These are phyloP conservation scores for Pichia sp. DNA, from an alignment of 1,139 yeast genomes.

Conservation along the genomic window DNA sequence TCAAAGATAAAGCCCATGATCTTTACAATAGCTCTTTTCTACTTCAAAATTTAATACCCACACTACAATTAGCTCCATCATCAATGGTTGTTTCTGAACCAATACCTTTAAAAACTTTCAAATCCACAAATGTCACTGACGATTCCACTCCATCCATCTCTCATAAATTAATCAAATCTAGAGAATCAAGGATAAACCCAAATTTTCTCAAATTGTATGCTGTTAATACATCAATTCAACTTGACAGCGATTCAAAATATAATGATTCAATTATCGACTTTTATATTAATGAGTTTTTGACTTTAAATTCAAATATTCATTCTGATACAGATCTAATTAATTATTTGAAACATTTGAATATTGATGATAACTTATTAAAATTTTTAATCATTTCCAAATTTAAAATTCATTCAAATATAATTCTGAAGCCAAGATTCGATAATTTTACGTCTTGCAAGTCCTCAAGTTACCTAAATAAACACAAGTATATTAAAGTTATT, in stretches of 20 bases:
- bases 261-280: slow-evolving; percentile 30
- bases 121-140: slow-evolving; percentile 5
- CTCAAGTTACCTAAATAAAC: background rate
- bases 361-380: slow-evolving; percentile 20
- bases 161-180: slow-evolving; percentile 23
- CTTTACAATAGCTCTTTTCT: background rate
- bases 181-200: slow-evolving; percentile 46
- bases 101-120: slow-evolving; percentile 14
- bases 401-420: slow-evolving; percentile 45
- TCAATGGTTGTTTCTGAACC: background rate
- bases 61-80: background rate
- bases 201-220: slow-evolving; percentile 43
- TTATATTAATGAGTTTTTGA: slow-evolving; percentile 25
- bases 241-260: slow-evolving; percentile 23
- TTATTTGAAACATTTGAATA: background rate
- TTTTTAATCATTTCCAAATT: slow-evolving; percentile 32
- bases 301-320: slow-evolving; percentile 12
- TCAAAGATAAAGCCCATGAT: background rate
- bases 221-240: slow-evolving; percentile 36
- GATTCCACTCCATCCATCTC: background rate
- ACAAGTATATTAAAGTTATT: background rate
- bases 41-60: background rate
- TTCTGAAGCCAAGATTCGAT: slow-evolving; percentile 43
- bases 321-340: background rate
- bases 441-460: slow-evolving; percentile 7